These are phyloP conservation scores for Fusarium sp. DNA, from an alignment of 2,329 filamentous ascomycete species.

Conservation along the genomic window DNA sequence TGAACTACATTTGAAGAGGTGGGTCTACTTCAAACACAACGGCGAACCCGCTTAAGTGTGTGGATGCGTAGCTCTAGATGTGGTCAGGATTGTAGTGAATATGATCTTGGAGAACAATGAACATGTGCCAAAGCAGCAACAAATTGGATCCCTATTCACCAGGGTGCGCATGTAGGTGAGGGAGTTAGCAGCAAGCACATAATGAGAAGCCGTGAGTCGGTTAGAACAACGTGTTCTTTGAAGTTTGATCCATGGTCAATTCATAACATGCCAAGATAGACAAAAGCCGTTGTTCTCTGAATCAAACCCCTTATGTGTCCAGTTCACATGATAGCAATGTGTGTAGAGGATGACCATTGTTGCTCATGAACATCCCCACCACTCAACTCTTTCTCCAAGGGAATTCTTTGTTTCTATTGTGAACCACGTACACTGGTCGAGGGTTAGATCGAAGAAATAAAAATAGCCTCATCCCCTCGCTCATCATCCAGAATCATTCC, in stretches of 20 bases:
- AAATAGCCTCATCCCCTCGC: neutral
- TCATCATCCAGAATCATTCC: neutral
- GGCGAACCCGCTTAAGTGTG: neutral
- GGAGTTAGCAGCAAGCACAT: neutral
- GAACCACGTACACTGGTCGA: neutral
- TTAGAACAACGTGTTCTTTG: neutral
- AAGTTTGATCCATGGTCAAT: neutral
- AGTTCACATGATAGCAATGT: neutral
- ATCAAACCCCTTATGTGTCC: neutral
- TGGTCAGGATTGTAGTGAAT: neutral
- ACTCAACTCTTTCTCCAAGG: neutral
- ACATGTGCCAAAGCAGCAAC: neutral
- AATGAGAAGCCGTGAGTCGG: neutral
- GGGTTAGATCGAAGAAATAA: neutral
- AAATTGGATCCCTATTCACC: accelerated
- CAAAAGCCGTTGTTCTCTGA: neutral
- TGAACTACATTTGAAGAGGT: too few relatives aligned
- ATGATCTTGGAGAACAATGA: neutral
- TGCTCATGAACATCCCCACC: neutral
- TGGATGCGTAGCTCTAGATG: neutral
- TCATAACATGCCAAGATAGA: too few relatives aligned
- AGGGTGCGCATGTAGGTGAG: neutral
- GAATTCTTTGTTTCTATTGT: neutral
- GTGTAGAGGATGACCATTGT: neutral
- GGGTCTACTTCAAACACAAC: neutral